A percentile compares a stretch with the other conserved stretches of the same genome.
Conservation (phyloP, 2,329 filamentous ascomycete species). For the Drechmeria coniospora region DNA sequence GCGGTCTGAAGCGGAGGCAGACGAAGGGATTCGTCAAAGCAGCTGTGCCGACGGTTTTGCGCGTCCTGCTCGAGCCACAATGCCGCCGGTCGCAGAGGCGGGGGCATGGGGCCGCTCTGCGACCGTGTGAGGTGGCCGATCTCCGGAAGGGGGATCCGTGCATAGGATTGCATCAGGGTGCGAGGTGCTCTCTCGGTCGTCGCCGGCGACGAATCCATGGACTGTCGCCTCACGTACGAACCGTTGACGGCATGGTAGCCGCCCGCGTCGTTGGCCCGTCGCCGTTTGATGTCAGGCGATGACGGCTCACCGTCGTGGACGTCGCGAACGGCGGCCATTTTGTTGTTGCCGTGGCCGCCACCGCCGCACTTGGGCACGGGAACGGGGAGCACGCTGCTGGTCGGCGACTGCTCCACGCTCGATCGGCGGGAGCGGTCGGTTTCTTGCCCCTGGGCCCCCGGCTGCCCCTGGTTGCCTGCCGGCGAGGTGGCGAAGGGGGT, state of each 20-base stretch:
- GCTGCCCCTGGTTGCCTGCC: constrained; percentile 11
- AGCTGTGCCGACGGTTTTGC: constrained; percentile 25
- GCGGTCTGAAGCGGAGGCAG: constrained; percentile 37
- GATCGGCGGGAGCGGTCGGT: constrained; percentile 11
- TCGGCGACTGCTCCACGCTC: constrained; percentile 13
- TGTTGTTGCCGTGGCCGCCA: too few species aligned
- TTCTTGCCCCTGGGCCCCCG: constrained; percentile 9
- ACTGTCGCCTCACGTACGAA: constrained; percentile 5
- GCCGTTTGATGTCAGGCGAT: constrained; percentile 43
- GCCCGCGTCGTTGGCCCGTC: constrained; percentile 36
- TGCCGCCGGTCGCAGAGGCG: constrained; percentile 30
- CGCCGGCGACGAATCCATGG: constrained; percentile 7
- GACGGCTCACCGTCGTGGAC: constrained; percentile 22
- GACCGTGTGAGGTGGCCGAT: constrained; percentile 15
- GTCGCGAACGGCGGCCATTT: constrained; percentile 11
- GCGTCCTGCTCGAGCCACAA: constrained; percentile 16
- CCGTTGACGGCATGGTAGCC: constrained; percentile 15
- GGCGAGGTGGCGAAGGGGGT: constrained; percentile 26
- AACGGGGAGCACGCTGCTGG: constrained; percentile 10
- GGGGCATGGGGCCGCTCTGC: constrained; percentile 31
- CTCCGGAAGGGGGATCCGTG: constrained; percentile 14
- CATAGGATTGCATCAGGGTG: constrained; percentile 8
- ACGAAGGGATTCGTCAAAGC: constrained; percentile 37
- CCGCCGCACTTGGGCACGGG: too few species aligned
- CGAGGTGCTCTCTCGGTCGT: constrained; percentile 9